Evolutionary conservation across 441 rosid species (phyloP), one percentile per base, ranked within the genome.

Genomic region (Kokia cookei): DNA sequence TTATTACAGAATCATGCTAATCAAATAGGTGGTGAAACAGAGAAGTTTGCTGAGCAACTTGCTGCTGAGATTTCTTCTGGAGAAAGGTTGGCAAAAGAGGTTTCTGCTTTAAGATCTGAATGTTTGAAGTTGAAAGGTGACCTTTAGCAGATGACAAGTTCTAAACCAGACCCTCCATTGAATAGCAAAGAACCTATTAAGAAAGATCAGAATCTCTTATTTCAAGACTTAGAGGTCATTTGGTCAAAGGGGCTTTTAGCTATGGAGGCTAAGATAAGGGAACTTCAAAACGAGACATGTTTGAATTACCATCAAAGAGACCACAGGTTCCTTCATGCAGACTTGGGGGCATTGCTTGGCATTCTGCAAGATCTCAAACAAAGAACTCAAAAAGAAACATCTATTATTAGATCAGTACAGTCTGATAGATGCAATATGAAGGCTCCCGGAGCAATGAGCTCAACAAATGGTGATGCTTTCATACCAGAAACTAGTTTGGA

Each of bases 21-120:
- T 80, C 89, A 91, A 83, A 79, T 96, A 79, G 93, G 95, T 59
- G 75, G 73, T 77, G 92, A 90, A 82, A 87, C 95, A 65, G 89
- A 86, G 76, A 90, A 77, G 17, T 84, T 96, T 76, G 78, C 97
- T 24, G 88, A 81, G 84, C 89, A 84, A 81, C 98, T 96, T 77
- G 87, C 84, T 43, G 82, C 86, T 66, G 99, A 96, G 92, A 86
- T 92, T 87, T 83, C 89, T 73, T 94, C 98, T 15, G 96, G 98
- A 57, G 93, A 90, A 72, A 89, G 86, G 71, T 86, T 96, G 79
- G 86, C 80, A 11, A 87, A 82, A 78, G 97, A 94, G 88, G 97
- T 94, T 66, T 90, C 92, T 53, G 79, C 78, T 59, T 82, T 96
- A 80, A 92, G 91, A 80, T 88, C 88, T 19, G 98, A 94, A 81